Evolutionary conservation across 441 rosid genomes (phyloP).

Genomic region (Pelargonium australe): DNA sequence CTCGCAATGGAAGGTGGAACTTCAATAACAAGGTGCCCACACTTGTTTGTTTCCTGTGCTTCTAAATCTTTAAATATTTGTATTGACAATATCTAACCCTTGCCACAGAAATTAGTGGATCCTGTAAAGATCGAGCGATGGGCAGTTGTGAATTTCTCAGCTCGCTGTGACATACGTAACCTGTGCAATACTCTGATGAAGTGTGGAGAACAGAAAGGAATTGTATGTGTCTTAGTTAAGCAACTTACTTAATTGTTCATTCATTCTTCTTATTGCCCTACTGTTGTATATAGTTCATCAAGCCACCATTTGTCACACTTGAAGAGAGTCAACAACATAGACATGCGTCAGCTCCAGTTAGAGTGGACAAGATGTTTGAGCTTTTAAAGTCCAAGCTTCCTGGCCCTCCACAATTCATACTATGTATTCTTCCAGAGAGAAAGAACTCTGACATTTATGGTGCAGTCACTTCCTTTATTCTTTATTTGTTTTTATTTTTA

Average conservation of each 20-base stretch:
- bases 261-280: conserved; percentile 1
- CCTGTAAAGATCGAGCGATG: conserved; percentile 7
- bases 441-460: conserved; percentile 78
- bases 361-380: conserved; percentile 75
- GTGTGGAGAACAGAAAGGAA: conserved; percentile 59
- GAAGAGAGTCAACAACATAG: conserved; percentile 54
- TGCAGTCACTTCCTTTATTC: conserved; percentile 5
- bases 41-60: neutral
- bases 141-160: conserved; percentile 41
- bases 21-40: conserved; percentile 58
- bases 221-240: conserved; percentile 40
- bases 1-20: conserved; percentile 75
- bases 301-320: conserved; percentile 41
- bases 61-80: neutral
- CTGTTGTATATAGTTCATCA: conserved; percentile 30
- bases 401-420: conserved; percentile 51
- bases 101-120: neutral
- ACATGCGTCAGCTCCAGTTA: conserved; percentile 44
- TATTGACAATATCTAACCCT: neutral
- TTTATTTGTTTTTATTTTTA: neutral
- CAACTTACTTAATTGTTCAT: neutral
- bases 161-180: conserved; percentile 49
- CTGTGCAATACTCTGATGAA: conserved; percentile 46
- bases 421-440: conserved; percentile 68
- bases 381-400: conserved; percentile 59